These are phyloP conservation scores for Phymatotrichopsis omnivora DNA, from an alignment of 2,329 filamentous ascomycete genomes.

Conservation along the genomic window DNA sequence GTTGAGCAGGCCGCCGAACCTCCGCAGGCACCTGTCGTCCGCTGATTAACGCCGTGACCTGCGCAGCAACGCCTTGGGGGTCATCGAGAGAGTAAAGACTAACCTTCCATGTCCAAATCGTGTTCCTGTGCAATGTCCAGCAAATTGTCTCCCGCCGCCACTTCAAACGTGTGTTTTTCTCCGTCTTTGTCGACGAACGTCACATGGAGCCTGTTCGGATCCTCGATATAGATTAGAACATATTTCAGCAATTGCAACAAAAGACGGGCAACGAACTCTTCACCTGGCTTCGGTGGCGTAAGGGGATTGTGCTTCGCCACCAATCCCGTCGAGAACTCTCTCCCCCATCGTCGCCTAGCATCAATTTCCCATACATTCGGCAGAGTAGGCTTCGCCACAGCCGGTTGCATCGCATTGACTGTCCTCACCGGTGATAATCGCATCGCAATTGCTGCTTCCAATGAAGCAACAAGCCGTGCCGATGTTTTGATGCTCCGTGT, in stretches of 20 bases:
- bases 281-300: constrained; percentile 71
- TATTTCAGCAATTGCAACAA: background rate
- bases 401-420: too few species aligned
- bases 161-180: constrained; percentile 60
- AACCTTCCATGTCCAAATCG: constrained; percentile 93
- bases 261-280: constrained; percentile 58
- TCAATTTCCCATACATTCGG: background rate
- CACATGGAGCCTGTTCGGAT: constrained; percentile 57
- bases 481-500: constrained; percentile 5
- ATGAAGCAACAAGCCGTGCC: background rate
- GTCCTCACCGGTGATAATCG: background rate
- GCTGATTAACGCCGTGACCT: background rate
- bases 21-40: constrained; percentile 59
- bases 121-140: constrained; percentile 90
- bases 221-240: background rate
- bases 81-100: constrained; percentile 26
- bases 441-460: background rate
- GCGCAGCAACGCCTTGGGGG: too few species aligned
- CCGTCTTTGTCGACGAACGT: constrained; percentile 93
- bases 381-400: too few species aligned
- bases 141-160: constrained; percentile 79
- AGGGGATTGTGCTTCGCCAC: constrained; percentile 64
- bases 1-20: constrained; percentile 68
- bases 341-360: background rate
- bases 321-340: constrained; percentile 58